Evolutionary conservation across 1,284 basidiomycete species (phyloP).

Genomic region (Ustilago nuda): DNA sequence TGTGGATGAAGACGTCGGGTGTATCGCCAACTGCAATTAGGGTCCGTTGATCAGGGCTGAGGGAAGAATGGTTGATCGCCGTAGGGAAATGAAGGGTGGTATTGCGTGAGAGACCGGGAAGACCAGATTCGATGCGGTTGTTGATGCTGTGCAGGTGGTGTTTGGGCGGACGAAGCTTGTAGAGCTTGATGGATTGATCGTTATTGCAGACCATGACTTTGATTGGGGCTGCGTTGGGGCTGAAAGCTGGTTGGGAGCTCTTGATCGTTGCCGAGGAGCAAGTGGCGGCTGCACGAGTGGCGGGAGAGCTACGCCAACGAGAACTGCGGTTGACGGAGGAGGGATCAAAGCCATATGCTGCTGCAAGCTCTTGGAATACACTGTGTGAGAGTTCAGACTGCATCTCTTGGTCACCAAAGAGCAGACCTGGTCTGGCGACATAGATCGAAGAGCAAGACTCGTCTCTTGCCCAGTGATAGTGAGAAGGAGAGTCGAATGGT

Average conservation of each 20-base stretch:
- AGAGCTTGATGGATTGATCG: slow-evolving; percentile 79
- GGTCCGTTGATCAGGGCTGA: slow-evolving; percentile 85
- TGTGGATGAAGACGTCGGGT: slow-evolving; percentile 76
- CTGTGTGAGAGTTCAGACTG: slow-evolving; percentile 43
- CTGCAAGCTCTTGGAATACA: slow-evolving; percentile 46
- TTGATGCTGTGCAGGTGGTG: slow-evolving; percentile 64
- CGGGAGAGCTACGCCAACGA: slow-evolving; percentile 22
- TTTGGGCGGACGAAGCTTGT: slow-evolving; percentile 54
- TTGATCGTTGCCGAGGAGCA: background rate
- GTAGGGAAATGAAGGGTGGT: slow-evolving; percentile 52
- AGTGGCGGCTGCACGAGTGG: background rate
- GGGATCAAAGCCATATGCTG: slow-evolving; percentile 45
- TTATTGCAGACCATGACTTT: slow-evolving; percentile 82
- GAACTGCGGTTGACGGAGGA: slow-evolving; percentile 32
- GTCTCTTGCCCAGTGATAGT: slow-evolving; percentile 38
- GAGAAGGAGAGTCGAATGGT: slow-evolving; percentile 8
- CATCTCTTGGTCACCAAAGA: slow-evolving; percentile 47
- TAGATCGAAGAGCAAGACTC: slow-evolving; percentile 23
- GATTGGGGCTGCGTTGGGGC: slow-evolving; percentile 23
- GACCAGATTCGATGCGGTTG: slow-evolving; percentile 46
- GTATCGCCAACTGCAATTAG: slow-evolving; percentile 88
- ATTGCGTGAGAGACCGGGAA: slow-evolving; percentile 74
- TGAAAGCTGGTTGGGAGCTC: background rate
- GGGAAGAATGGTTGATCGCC: slow-evolving; percentile 54
- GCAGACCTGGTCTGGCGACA: slow-evolving; percentile 27